phyloP scores from a whole-genome alignment of 352 stramenopile species.

The Phytopythium helicoides region DNA sequence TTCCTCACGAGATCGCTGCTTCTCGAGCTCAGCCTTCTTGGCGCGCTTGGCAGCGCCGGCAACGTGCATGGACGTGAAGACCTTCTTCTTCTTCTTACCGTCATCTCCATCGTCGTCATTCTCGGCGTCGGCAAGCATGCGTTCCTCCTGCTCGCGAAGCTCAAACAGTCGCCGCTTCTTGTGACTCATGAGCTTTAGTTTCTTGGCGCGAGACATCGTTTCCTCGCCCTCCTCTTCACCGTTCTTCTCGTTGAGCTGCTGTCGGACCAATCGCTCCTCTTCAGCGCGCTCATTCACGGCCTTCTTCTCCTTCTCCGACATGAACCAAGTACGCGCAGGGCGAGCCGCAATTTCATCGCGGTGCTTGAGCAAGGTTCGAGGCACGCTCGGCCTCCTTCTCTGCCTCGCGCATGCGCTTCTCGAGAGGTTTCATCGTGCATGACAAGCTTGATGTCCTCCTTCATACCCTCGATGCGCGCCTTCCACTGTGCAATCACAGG shows the following conservation, averaged over 20 bases:
- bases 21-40: slow-evolving; percentile 71
- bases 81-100: slow-evolving; percentile 48
- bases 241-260: slow-evolving; percentile 34
- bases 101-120: slow-evolving; percentile 38
- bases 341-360: slow-evolving; percentile 88
- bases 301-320: slow-evolving; percentile 90
- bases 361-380: slow-evolving; percentile 89
- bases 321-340: slow-evolving; percentile 91
- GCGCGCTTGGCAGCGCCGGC: slow-evolving; percentile 72
- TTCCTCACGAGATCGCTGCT: slow-evolving; percentile 53
- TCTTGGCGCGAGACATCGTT: slow-evolving; percentile 58
- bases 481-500: slow-evolving; percentile 88
- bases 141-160: slow-evolving; percentile 80
- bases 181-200: slow-evolving; percentile 86
- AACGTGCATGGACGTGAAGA: slow-evolving; percentile 82
- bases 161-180: slow-evolving; percentile 85
- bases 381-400: slow-evolving; percentile 89
- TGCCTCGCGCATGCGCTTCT: slow-evolving; percentile 88
- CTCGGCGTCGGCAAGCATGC: slow-evolving; percentile 63
- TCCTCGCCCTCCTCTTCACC: slow-evolving; percentile 26
- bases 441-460: slow-evolving; percentile 68
- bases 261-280: slow-evolving; percentile 45
- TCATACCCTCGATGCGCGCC: slow-evolving; percentile 81
- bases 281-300: slow-evolving; percentile 68
- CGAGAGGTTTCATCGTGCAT: slow-evolving; percentile 88